Conservation (phyloP, 2,329 filamentous ascomycete genomes). For the Elsinoe batatas region DNA sequence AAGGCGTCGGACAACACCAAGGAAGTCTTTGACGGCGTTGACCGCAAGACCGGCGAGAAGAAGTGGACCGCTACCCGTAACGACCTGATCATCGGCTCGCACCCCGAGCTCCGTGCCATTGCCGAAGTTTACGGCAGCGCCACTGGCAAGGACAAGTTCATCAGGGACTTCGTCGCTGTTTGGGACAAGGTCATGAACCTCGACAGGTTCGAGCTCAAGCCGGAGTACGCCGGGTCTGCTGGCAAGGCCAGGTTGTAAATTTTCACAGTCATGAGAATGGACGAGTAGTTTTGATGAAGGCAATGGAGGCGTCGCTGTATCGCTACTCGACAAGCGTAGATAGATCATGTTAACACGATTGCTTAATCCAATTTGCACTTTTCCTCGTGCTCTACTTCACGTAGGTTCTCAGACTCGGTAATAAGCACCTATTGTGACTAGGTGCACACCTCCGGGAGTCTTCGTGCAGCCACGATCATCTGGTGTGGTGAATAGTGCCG, state of each 20-base stretch:
- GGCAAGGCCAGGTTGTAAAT: slow-evolving; percentile 16
- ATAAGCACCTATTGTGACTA: neutral
- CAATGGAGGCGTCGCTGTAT: neutral
- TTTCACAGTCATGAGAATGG: neutral
- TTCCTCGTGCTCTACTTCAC: too few relatives aligned
- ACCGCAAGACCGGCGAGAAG: slow-evolving; percentile 54
- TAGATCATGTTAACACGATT: slow-evolving; percentile 5
- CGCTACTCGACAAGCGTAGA: neutral
- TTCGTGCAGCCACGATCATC: neutral
- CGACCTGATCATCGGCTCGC: slow-evolving; percentile 64
- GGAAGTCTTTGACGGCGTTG: slow-evolving; percentile 53
- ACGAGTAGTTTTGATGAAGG: neutral
- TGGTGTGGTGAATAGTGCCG: slow-evolving; percentile 5
- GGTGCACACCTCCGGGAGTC: neutral
- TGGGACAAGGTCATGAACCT: slow-evolving; percentile 69
- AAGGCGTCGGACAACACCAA: slow-evolving; percentile 40
- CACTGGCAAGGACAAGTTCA: slow-evolving; percentile 54
- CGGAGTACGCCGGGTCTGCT: slow-evolving; percentile 11
- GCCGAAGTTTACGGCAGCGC: slow-evolving; percentile 58
- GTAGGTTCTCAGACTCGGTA: too few relatives aligned
- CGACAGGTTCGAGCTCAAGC: slow-evolving; percentile 54
- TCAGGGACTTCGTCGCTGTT: slow-evolving; percentile 59
- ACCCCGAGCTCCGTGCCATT: slow-evolving; percentile 61
- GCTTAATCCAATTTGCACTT: neutral
- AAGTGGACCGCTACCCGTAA: slow-evolving; percentile 61